A percentile compares a stretch with the other conserved stretches of the same genome.
phyloP scores from a whole-genome alignment of 306 rosid species.

The Malus domestica region ASM211411v1 NC_041795.1:30523001-30523500 shows the following conservation, averaged over 20 bases:
- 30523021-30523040: not conserved
- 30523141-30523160: not conserved
- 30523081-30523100: not conserved
- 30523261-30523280: conserved; percentile 19
- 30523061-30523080: not conserved
- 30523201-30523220: conserved; percentile 10
- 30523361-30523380: conserved; percentile 43
- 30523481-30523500: conserved; percentile 9
- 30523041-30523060: not conserved
- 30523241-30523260: conserved; percentile 19
- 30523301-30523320: too few relatives aligned
- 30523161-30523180: too few relatives aligned
- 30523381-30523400: conserved; percentile 21
- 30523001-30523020: not conserved
- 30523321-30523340: conserved; percentile 52
- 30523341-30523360: conserved; percentile 61
- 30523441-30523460: conserved; percentile 26
- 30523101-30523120: not conserved
- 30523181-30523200: not conserved
- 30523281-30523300: conserved; percentile 32
- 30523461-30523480: conserved; percentile 5
- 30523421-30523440: conserved; percentile 3
- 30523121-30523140: not conserved
- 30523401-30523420: not conserved
- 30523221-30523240: conserved; percentile 33